Base-by-base conservation (phyloP, 495 filamentous ascomycete genomes). In the Penicillium pulvis region DNA sequence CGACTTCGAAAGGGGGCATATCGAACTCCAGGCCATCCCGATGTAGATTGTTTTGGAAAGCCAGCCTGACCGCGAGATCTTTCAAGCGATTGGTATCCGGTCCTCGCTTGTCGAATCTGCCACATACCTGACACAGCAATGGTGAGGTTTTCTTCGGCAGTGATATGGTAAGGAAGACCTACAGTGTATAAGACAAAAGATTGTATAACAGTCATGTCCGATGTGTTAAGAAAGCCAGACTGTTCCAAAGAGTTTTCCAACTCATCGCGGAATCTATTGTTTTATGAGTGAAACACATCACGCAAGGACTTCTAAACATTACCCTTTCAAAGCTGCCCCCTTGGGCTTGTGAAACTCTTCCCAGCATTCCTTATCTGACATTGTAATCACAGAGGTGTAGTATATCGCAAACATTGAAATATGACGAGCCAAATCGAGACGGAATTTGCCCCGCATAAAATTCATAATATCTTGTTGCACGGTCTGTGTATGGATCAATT, bases 171-270 rank as follows among this genome's bases (percentile, higher is more conserved):
- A 28, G 12, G 3, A n/a, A 28, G 24, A 10, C 46, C 6, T 65
- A 80, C 75, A 46, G 87, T 75, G 62, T 87, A 93, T 11, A 92
- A 69, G 6, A 87, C 76, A 56, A 91, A 84, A 5, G 89, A 89
- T 65, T 92, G 89, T 10, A 92, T 66, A 0, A 88, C 80, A 6
- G 83, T 79, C 20, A 23, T 1, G 20, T 23, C 20, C 20, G 20
- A 23, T 23, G 20, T 23, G 20, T 23, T 23, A 2, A 23, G 20
- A 23, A 23, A 23, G 20, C 20, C 20, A 23, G 20, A 23, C 20
- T 23, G 20, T 23, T 23, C 20, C 20, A 23, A 23, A 23, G 20
- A 23, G 20, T 23, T 23, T 2, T 23, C 20, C 20, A 23, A 23
- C 20, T 23, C 20, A 23, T 23, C 20, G 20, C 20, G 20, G 20